Evolutionary conservation across 768 basidiomycete species (phyloP).

Genomic region (Hericium rajendrae): DNA sequence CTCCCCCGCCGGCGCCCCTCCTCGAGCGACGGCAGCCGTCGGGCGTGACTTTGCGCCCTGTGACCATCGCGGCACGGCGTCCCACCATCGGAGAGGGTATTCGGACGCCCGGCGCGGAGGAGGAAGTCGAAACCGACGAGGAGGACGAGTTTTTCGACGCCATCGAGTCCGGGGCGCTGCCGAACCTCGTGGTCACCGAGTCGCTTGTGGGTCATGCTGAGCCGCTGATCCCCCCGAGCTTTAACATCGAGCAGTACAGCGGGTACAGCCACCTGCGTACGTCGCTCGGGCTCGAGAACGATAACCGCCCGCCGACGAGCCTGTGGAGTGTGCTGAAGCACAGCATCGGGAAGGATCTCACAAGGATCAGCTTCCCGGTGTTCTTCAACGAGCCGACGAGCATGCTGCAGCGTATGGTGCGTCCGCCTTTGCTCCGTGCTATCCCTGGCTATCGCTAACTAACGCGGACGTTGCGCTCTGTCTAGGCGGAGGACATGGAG

Average conservation of each 20-base stretch:
- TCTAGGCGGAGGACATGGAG: conserved; percentile 88
- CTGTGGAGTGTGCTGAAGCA: conserved; percentile 93
- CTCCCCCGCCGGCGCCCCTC: not conserved
- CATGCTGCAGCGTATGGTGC: conserved; percentile 91
- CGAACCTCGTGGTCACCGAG: conserved; percentile 63
- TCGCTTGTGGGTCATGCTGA: conserved; percentile 41
- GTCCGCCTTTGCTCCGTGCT: conserved; percentile 10
- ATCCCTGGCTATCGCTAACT: not conserved
- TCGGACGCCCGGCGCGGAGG: conserved; percentile 16
- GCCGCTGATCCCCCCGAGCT: conserved; percentile 22
- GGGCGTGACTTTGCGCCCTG: not conserved
- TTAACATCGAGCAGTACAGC: conserved; percentile 41
- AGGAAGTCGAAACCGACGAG: conserved; percentile 51
- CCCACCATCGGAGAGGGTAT: conserved; percentile 5
- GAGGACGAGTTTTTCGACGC: conserved; percentile 98
- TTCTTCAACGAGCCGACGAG: conserved; percentile 92
- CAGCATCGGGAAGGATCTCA: conserved; percentile 93
- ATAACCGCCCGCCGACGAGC: conserved; percentile 82
- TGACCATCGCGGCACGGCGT: conserved; percentile 2
- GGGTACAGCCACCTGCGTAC: conserved; percentile 61
- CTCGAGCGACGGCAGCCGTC: not conserved
- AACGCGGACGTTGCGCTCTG: not conserved
- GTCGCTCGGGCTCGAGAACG: conserved; percentile 50
- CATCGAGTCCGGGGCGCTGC: conserved; percentile 73
- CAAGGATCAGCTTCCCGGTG: conserved; percentile 91